phyloP scores from a whole-genome alignment of 1,284 basidiomycete genomes.

The Malassezia sympodialis region DNA sequence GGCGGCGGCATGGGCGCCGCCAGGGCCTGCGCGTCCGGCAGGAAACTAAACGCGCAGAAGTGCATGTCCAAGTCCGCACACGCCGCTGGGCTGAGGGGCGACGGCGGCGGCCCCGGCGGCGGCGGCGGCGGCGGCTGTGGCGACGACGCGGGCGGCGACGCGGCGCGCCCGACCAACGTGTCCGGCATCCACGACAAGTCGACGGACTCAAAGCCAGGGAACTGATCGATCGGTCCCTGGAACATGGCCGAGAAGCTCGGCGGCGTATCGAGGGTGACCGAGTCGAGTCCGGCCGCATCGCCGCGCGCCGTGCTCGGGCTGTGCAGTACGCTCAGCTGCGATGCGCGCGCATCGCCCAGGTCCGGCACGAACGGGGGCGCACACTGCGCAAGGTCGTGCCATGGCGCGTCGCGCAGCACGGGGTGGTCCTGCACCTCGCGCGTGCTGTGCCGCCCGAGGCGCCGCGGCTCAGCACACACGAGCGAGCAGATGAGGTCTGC shows the following conservation, averaged over 20 bases:
- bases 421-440: conserved; percentile 27
- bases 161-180: background rate
- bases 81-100: conserved; percentile 11
- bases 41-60: conserved; percentile 33
- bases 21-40: conserved; percentile 27
- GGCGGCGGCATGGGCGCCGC: background rate
- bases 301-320: background rate
- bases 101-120: conserved; percentile 4
- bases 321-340: conserved; percentile 19
- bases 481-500: conserved; percentile 23
- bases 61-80: conserved; percentile 34
- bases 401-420: conserved; percentile 31
- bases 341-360: background rate
- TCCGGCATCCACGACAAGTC: conserved; percentile 3
- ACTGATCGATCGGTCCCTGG: conserved; percentile 31
- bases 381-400: conserved; percentile 26
- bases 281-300: background rate
- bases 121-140: conserved; percentile 4
- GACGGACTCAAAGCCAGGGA: conserved; percentile 36
- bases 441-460: conserved; percentile 27
- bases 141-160: background rate
- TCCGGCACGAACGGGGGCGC: conserved; percentile 33
- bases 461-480: conserved; percentile 18
- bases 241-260: conserved; percentile 40
- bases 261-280: conserved; percentile 25